A percentile compares a stretch with the other conserved stretches of the same genome.
phyloP scores from a whole-genome alignment of 2,329 filamentous ascomycete species.

The Xylaria digitata region DNA sequence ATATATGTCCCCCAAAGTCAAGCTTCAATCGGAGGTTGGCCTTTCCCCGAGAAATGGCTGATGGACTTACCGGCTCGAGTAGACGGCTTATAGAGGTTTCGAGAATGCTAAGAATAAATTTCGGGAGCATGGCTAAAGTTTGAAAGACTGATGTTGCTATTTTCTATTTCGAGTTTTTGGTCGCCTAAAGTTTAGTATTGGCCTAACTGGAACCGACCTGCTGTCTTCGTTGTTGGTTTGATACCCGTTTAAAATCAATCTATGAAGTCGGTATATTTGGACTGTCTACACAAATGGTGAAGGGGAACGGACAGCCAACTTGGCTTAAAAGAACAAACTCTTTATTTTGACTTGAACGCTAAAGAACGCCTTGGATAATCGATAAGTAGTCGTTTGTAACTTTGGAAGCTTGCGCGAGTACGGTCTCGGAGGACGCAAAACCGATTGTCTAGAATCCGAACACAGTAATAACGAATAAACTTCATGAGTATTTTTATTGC shows the following conservation, averaged over 20 bases:
- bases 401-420: no score
- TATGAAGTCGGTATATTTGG: neutral
- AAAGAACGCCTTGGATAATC: no score
- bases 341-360: no score
- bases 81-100: neutral
- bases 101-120: neutral
- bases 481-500: no score
- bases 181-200: neutral
- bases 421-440: no score
- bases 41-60: neutral
- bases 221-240: neutral
- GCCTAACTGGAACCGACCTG: neutral
- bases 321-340: neutral
- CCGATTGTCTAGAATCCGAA: no score
- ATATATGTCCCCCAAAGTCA: no score
- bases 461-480: no score
- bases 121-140: neutral
- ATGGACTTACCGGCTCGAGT: neutral
- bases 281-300: neutral
- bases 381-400: no score
- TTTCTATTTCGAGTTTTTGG: neutral
- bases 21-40: neutral
- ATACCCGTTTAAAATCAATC: neutral
- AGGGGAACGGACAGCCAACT: neutral
- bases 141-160: neutral